Evolutionary conservation across 768 basidiomycete species (phyloP).

Genomic region (Termitomyces sp.): DNA sequence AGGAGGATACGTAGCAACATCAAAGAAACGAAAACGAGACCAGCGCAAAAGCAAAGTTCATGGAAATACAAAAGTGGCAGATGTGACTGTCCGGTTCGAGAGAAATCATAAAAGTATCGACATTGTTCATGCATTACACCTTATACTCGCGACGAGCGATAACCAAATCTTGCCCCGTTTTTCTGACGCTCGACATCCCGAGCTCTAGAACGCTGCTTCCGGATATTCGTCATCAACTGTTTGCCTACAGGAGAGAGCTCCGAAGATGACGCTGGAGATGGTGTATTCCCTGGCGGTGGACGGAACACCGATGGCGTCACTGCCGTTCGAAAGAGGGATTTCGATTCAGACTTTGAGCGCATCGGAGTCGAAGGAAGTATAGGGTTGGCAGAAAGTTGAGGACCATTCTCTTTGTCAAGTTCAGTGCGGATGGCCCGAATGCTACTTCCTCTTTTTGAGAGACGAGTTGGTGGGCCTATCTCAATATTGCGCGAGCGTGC

Average conservation of each 20-base stretch:
- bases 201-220: conserved; percentile 39
- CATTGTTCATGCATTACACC: not conserved
- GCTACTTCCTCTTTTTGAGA: conserved; percentile 9
- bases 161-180: conserved; percentile 9
- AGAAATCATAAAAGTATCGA: not conserved
- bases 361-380: conserved; percentile 43
- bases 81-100: not conserved
- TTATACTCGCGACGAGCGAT: not conserved
- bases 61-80: not conserved
- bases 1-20: not conserved
- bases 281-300: conserved; percentile 35
- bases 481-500: conserved; percentile 10
- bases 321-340: conserved; percentile 30
- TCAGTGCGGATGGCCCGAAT: conserved; percentile 15
- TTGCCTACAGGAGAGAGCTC: conserved; percentile 67
- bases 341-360: conserved; percentile 30
- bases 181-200: conserved; percentile 29
- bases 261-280: conserved; percentile 67
- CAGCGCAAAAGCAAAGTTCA: conserved; percentile 4
- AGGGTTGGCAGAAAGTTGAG: conserved; percentile 26
- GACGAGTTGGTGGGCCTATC: conserved; percentile 13
- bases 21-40: not conserved
- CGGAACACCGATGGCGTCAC: conserved; percentile 41
- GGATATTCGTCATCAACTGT: conserved; percentile 62
- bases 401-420: conserved; percentile 37